Conservation (phyloP, 1,284 basidiomycete genomes). For the Kwoniella shivajii region DNA sequence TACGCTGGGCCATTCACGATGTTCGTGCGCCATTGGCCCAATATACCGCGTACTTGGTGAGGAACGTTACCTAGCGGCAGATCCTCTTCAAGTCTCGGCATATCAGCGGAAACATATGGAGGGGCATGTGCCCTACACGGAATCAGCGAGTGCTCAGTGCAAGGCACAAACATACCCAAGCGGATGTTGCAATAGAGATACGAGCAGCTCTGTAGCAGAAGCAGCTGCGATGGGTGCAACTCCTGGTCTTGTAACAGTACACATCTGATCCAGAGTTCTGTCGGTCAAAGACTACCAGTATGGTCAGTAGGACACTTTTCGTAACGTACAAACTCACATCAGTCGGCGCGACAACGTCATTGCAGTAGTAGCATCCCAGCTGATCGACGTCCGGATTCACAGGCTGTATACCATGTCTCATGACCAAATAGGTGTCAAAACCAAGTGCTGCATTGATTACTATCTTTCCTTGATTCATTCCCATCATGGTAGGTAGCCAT, state of each 20-base stretch:
- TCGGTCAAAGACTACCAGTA: constrained; percentile 78
- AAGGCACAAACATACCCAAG: constrained; percentile 63
- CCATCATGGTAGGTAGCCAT: constrained; percentile 91
- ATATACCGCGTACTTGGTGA: constrained; percentile 89
- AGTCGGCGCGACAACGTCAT: constrained; percentile 93
- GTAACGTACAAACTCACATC: constrained; percentile 65
- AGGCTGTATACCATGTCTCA: constrained; percentile 78
- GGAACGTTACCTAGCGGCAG: constrained; percentile 82
- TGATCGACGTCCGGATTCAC: neutral
- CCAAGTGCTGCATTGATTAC: constrained; percentile 94
- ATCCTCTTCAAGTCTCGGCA: constrained; percentile 8
- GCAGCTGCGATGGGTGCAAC: constrained; percentile 89
- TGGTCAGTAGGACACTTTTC: constrained; percentile 1
- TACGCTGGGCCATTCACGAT: constrained; percentile 84
- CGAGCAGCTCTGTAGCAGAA: constrained; percentile 87
- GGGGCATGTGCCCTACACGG: constrained; percentile 63
- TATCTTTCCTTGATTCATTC: constrained; percentile 81
- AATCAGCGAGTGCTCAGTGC: neutral
- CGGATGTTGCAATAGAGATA: constrained; percentile 87
- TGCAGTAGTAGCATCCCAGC: constrained; percentile 96
- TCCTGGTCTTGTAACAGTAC: constrained; percentile 96
- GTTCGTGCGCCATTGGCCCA: constrained; percentile 81
- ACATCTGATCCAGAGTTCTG: constrained; percentile 97
- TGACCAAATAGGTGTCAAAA: constrained; percentile 94
- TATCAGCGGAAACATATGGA: constrained; percentile 52